phyloP scores from a whole-genome alignment of 805 yeast genomes.

The Metschnikowia hibisci region DNA sequence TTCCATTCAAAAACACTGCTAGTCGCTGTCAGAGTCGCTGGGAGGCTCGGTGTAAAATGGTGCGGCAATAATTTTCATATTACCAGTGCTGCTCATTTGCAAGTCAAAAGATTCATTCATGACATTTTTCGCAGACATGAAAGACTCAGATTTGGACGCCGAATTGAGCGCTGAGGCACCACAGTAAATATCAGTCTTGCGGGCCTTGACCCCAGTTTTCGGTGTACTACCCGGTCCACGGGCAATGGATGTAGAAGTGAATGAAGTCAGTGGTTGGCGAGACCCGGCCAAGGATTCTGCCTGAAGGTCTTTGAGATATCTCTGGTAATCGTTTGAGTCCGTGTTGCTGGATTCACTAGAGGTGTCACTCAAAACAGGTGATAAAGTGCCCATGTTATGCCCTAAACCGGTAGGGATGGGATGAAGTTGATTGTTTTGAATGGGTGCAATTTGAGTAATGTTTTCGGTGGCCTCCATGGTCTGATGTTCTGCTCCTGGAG shows the following conservation, averaged over 20 bases:
- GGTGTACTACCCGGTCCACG: slow-evolving; percentile 15
- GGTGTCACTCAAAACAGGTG: slow-evolving; percentile 12
- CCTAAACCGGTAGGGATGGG: neutral
- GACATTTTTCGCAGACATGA: slow-evolving; percentile 11
- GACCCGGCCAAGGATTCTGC: slow-evolving; percentile 13
- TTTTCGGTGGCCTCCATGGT: neutral
- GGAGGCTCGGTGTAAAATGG: slow-evolving; percentile 40
- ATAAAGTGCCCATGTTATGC: slow-evolving; percentile 5
- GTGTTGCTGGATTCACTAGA: slow-evolving; percentile 5
- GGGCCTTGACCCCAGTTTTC: slow-evolving; percentile 6
- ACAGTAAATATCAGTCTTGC: slow-evolving; percentile 3
- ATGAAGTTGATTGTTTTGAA: too few species aligned
- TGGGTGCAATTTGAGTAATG: too few species aligned
- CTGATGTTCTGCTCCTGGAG: slow-evolving; percentile 10
- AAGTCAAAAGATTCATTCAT: slow-evolving; percentile 11
- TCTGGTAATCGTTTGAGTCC: slow-evolving; percentile 19
- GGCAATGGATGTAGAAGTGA: slow-evolving; percentile 15
- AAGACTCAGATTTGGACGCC: slow-evolving; percentile 9
- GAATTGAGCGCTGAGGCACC: slow-evolving; percentile 5
- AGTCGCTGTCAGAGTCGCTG: slow-evolving; percentile 26
- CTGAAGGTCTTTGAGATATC: slow-evolving; percentile 17
- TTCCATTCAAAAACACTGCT: too few species aligned
- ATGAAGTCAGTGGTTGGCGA: slow-evolving; percentile 16
- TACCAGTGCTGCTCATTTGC: slow-evolving; percentile 11
- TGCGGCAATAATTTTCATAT: slow-evolving; percentile 31